phyloP scores from a whole-genome alignment of 805 yeast genomes.

The Ogataea chonburiensis region DNA sequence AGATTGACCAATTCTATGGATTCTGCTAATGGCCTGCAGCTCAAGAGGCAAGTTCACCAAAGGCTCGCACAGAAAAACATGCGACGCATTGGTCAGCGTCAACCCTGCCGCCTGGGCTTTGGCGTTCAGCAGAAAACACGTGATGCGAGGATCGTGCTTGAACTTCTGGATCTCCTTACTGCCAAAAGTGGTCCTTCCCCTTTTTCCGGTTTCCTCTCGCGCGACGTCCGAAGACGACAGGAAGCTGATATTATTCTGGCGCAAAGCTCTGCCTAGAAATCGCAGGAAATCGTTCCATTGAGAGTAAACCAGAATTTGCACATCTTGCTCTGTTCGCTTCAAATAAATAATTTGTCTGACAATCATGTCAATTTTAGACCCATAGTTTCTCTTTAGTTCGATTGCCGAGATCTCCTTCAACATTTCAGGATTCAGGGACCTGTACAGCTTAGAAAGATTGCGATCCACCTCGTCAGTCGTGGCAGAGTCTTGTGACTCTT shows the following conservation, averaged over 20 bases:
- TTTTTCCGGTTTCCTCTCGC: slow-evolving; percentile 5
- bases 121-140: slow-evolving; percentile 84
- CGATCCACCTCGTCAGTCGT: slow-evolving; percentile 19
- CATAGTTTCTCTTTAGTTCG: slow-evolving; percentile 52
- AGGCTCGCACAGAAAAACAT: slow-evolving; percentile 91
- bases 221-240: slow-evolving; percentile 48
- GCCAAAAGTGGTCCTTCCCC: slow-evolving; percentile 10
- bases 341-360: slow-evolving; percentile 69
- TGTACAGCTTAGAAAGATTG: slow-evolving; percentile 44
- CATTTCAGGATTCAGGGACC: slow-evolving; percentile 41
- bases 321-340: slow-evolving; percentile 51
- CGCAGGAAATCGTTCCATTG: slow-evolving; percentile 81
- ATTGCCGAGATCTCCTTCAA: slow-evolving; percentile 48
- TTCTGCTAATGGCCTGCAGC: slow-evolving; percentile 86
- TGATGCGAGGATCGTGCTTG: slow-evolving; percentile 57
- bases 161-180: slow-evolving; percentile 53
- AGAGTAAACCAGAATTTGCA: slow-evolving; percentile 84
- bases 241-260: slow-evolving; percentile 52
- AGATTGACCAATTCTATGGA: slow-evolving; percentile 89
- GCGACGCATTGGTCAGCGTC: slow-evolving; percentile 88
- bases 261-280: slow-evolving; percentile 65
- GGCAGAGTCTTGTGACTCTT: slow-evolving; percentile 7
- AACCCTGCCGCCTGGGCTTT: slow-evolving; percentile 88
- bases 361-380: slow-evolving; percentile 85
- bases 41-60: slow-evolving; percentile 84